phyloP scores from a whole-genome alignment of 331 rosid species.

The Pyrus hybrid region DNA sequence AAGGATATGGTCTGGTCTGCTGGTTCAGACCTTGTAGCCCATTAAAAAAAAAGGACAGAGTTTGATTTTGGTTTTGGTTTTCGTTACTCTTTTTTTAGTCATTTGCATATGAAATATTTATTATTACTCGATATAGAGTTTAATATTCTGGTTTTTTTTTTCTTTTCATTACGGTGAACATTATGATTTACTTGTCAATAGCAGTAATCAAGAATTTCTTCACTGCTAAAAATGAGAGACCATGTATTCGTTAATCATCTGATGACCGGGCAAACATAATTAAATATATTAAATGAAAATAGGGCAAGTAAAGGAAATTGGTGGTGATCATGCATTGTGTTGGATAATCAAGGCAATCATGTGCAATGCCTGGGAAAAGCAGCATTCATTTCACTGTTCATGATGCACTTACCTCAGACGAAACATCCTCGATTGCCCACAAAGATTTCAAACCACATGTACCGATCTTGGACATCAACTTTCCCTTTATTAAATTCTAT shows the following conservation, averaged over 20 bases:
- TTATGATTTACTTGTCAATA: too few species aligned
- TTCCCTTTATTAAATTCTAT: background rate
- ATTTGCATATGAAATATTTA: too few species aligned
- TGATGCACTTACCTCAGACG: background rate
- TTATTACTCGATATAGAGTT: too few species aligned
- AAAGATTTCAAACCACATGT: constrained; percentile 4
- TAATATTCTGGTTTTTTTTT: too few species aligned
- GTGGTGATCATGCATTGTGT: background rate
- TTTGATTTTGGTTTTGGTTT: background rate
- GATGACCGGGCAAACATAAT: too few species aligned
- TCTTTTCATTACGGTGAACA: too few species aligned
- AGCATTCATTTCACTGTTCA: background rate
- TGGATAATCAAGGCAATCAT: background rate
- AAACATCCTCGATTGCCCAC: constrained; percentile 14
- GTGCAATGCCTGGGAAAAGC: constrained; percentile 7
- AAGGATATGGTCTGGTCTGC: background rate
- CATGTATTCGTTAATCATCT: too few species aligned
- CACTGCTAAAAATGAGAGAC: too few species aligned
- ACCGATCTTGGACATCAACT: background rate
- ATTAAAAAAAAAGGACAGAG: background rate
- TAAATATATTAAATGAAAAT: background rate
- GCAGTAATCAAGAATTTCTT: too few species aligned
- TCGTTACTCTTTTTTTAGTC: background rate
- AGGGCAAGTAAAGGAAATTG: background rate
- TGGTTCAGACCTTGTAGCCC: background rate